Percentiles rank a stretch among this genome's conserved stretches.
These are phyloP conservation scores for Dipteronia sinensis DNA, from an alignment of 345 rosid species.

Conservation along the genomic window DNA sequence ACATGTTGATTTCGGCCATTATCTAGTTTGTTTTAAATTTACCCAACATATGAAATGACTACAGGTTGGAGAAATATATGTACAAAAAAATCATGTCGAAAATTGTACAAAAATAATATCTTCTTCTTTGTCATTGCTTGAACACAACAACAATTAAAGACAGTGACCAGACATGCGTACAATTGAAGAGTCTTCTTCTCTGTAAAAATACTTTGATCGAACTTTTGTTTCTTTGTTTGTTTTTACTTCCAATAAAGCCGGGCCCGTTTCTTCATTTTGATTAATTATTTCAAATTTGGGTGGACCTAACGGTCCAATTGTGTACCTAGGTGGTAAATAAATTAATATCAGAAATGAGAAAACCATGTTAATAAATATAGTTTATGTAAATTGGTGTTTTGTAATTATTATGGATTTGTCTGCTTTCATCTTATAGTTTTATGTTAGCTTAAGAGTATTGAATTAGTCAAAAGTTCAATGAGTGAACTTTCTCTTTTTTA, in stretches of 20 bases:
- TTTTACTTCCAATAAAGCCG: neutral
- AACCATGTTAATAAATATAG: too few species aligned
- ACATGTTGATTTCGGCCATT: neutral
- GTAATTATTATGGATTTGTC: too few species aligned
- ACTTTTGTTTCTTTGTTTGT: neutral
- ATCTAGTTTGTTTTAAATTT: neutral
- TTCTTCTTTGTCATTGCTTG: neutral
- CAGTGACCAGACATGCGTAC: slow-evolving; percentile 39
- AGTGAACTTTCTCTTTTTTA: too few species aligned
- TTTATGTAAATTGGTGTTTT: too few species aligned
- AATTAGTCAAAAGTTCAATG: too few species aligned
- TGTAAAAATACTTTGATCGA: neutral
- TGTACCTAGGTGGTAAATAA: neutral
- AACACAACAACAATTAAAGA: neutral
- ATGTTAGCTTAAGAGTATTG: too few species aligned
- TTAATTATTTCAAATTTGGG: neutral
- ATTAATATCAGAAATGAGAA: neutral
- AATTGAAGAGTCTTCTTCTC: slow-evolving; percentile 29
- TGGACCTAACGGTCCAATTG: slow-evolving; percentile 13
- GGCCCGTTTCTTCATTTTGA: neutral
- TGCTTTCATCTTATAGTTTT: too few species aligned
- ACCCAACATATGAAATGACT: neutral
- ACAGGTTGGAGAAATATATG: neutral
- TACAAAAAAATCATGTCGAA: neutral
- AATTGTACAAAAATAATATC: neutral